Base-by-base conservation (phyloP, 495 filamentous ascomycete genomes). In the Darksidea phi region DNA sequence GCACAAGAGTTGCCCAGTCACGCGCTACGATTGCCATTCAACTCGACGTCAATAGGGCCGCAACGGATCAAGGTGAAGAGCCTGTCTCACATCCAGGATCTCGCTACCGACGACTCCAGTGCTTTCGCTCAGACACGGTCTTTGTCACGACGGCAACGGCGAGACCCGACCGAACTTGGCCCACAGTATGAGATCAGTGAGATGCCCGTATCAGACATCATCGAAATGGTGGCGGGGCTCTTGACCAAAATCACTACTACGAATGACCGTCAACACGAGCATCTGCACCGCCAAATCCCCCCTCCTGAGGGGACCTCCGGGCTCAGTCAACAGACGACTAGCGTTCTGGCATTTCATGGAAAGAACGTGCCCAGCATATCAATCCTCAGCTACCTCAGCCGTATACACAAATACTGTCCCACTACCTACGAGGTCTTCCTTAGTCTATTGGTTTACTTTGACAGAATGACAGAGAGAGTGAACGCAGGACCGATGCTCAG, bases 191-290 rank as follows among this genome's bases (percentile, higher is more conserved):
- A 97, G 73, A 97, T 99, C 63, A 97, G 92, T 74, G 88, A 85
- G 51, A 99, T 99, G 94, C 93, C 95, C 49, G 94, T 97, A 62
- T 82, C 84, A 51, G 95, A 99, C 65, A 92, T 99, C 66, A 99
- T 99, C 74, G 95, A 99, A 74, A 99, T 99, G 95, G 95, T 99
- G 6, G 94, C 94, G 5, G 93, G 90, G n/a, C 85, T 99, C 38
- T 78, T 99, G 58, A 96, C 95, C 8, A 97, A 97, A 74, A 99
- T 99, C 64, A 97, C 94, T 5, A 92, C 90, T 1, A 96, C 94
- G 52, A 99, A 99, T 71, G 94, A 99, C 71, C 77, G 85, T 34
- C 93, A 97, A 67, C 91, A 97, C 74, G 91, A 97, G 69, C 82
- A 86, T 59, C 66, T 89, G 36, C 86, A 91, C 71, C 77, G 86